Percentiles rank a stretch among this genome's conserved stretches.
These are phyloP conservation scores for Kodamaea hsintzibuensis DNA, from an alignment of 805 yeast genomes.

Conservation along the genomic window DNA sequence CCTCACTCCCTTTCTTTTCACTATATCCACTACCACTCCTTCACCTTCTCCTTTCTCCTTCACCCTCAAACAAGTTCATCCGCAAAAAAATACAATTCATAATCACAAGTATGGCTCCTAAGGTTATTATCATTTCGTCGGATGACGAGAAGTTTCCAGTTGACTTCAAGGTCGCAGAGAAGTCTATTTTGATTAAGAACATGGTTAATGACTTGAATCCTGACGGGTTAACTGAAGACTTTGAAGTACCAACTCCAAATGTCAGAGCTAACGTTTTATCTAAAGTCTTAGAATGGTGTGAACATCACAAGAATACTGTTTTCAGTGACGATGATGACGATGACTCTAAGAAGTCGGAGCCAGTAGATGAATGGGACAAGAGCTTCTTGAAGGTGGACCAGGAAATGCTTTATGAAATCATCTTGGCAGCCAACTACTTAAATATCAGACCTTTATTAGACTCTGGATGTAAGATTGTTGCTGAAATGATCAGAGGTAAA, in stretches of 20 bases:
- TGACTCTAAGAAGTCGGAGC: slow-evolving; percentile 83
- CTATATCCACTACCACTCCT: not conserved
- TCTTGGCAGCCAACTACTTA: slow-evolving; percentile 77
- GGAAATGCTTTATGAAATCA: slow-evolving; percentile 80
- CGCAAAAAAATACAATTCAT: not conserved
- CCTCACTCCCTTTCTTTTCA: not conserved
- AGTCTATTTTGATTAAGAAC: slow-evolving; percentile 81
- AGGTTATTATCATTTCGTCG: slow-evolving; percentile 65
- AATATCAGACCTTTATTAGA: slow-evolving; percentile 74
- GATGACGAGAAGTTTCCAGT: slow-evolving; percentile 81
- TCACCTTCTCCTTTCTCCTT: not conserved
- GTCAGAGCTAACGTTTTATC: slow-evolving; percentile 84
- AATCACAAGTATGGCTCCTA: slow-evolving; percentile 24
- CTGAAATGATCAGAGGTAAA: slow-evolving; percentile 81
- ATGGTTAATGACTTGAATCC: slow-evolving; percentile 72
- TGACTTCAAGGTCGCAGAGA: slow-evolving; percentile 80
- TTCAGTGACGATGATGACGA: slow-evolving; percentile 80
- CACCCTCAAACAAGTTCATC: not conserved
- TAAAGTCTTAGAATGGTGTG: slow-evolving; percentile 95
- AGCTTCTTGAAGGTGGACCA: slow-evolving; percentile 92
- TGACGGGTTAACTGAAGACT: slow-evolving; percentile 65
- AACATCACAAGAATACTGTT: slow-evolving; percentile 80
- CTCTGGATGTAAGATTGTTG: slow-evolving; percentile 79
- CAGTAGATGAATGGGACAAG: slow-evolving; percentile 94
- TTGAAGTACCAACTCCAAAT: slow-evolving; percentile 86